Evolutionary conservation across 371 early-diverging fungal genomes (phyloP).

Genomic region (Rhizomucor miehei): DNA sequence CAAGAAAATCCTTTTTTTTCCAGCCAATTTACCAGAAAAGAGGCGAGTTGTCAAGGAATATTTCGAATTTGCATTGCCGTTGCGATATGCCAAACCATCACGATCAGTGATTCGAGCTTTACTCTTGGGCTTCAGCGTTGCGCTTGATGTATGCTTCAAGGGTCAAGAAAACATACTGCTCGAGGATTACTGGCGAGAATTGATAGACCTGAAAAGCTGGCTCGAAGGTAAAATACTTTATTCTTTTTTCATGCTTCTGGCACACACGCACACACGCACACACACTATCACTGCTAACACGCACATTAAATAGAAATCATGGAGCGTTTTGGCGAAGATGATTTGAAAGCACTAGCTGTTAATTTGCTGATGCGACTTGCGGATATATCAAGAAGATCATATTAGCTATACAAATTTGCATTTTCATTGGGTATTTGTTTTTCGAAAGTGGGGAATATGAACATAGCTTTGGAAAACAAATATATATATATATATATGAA

Average conservation of each 20-base stretch:
- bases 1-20: no score
- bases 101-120: slow-evolving; percentile 24
- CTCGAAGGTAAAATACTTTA: slow-evolving; percentile 27
- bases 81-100: slow-evolving; percentile 27
- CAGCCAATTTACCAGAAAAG: slow-evolving; percentile 43
- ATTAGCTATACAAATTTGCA: background rate
- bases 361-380: slow-evolving; percentile 9
- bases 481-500: background rate
- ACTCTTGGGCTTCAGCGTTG: slow-evolving; percentile 35
- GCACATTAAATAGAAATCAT: slow-evolving; percentile 7
- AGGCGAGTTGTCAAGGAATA: slow-evolving; percentile 41
- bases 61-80: slow-evolving; percentile 40
- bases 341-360: slow-evolving; percentile 13
- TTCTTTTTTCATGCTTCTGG: no score
- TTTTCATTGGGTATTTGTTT: background rate
- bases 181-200: slow-evolving; percentile 25
- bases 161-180: slow-evolving; percentile 28
- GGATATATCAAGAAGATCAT: slow-evolving; percentile 5
- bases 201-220: slow-evolving; percentile 36
- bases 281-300: background rate
- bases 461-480: background rate
- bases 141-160: slow-evolving; percentile 30
- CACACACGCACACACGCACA: no score
- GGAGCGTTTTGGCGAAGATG: slow-evolving; percentile 12
- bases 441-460: background rate